These are phyloP conservation scores for Morella rubra DNA, from an alignment of 306 rosid species.

Conservation along the genomic window DNA sequence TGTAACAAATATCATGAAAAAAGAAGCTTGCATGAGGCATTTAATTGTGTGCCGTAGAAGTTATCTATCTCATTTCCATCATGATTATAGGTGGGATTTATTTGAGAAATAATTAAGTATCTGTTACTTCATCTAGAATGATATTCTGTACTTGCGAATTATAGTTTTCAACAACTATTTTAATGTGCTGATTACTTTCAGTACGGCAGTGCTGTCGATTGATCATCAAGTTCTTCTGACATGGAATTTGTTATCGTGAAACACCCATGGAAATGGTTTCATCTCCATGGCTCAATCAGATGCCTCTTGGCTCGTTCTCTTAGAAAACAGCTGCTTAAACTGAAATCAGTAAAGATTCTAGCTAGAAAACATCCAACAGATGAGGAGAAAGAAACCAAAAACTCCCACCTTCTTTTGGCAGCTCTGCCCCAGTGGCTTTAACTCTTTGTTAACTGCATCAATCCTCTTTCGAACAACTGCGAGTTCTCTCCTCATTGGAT, in stretches of 20 bases:
- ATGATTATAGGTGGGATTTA: no score
- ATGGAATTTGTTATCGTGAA: neutral
- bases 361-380: no score
- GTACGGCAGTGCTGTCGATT: neutral
- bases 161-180: neutral
- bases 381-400: neutral
- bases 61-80: no score
- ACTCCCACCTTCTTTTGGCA: constrained; percentile 83
- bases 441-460: constrained; percentile 88
- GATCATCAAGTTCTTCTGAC: neutral
- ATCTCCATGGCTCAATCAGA: neutral
- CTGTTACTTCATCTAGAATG: neutral
- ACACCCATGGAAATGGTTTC: neutral
- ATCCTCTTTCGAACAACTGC: constrained; percentile 73
- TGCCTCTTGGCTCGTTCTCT: neutral
- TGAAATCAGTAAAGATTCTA: neutral
- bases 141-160: neutral
- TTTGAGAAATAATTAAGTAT: no score
- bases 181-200: no score
- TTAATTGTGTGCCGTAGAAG: neutral
- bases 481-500: constrained; percentile 96
- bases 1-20: neutral
- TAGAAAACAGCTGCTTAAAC: neutral
- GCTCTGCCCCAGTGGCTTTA: constrained; percentile 91
- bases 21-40: neutral